phyloP scores from a whole-genome alignment of 129 eudicot genomes.

The Calendula officinalis region DNA sequence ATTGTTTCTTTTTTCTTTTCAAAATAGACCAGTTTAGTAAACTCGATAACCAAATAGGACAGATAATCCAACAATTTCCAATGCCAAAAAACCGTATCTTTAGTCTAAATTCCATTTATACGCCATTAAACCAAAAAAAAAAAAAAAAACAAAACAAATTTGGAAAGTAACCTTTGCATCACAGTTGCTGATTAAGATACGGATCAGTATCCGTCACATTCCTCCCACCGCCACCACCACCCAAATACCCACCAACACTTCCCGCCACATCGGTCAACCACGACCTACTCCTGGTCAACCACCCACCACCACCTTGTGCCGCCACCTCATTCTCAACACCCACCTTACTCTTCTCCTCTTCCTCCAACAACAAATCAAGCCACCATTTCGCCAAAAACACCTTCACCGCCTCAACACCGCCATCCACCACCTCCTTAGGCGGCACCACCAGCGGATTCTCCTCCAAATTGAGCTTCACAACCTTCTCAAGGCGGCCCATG shows the following conservation, averaged over 20 bases:
- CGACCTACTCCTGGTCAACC: constrained; percentile 56
- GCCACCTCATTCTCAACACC: constrained; percentile 25
- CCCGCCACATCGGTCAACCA: constrained; percentile 64
- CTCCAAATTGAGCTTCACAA: constrained; percentile 62
- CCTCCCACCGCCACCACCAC: constrained; percentile 27
- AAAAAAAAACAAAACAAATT: neutral
- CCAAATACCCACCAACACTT: constrained; percentile 54
- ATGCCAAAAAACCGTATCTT: too few relatives aligned
- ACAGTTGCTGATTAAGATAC: constrained; percentile 65
- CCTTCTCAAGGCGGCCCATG: constrained; percentile 71
- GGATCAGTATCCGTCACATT: constrained; percentile 36
- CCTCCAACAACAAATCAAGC: constrained; percentile 55
- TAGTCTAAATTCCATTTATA: neutral
- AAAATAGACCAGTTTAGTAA: neutral
- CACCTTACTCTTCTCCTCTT: constrained; percentile 49
- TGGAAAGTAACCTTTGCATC: constrained; percentile 21
- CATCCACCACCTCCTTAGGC: constrained; percentile 64
- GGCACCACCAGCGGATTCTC: constrained; percentile 77
- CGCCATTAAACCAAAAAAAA: too few relatives aligned
- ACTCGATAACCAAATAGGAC: neutral
- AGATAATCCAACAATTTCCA: too few relatives aligned
- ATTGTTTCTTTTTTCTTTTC: neutral
- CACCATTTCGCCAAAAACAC: constrained; percentile 66
- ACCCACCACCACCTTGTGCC: constrained; percentile 30
- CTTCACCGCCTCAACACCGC: constrained; percentile 77